phyloP scores from a whole-genome alignment of 345 rosid genomes.

The Eucalyptus marginata region DNA sequence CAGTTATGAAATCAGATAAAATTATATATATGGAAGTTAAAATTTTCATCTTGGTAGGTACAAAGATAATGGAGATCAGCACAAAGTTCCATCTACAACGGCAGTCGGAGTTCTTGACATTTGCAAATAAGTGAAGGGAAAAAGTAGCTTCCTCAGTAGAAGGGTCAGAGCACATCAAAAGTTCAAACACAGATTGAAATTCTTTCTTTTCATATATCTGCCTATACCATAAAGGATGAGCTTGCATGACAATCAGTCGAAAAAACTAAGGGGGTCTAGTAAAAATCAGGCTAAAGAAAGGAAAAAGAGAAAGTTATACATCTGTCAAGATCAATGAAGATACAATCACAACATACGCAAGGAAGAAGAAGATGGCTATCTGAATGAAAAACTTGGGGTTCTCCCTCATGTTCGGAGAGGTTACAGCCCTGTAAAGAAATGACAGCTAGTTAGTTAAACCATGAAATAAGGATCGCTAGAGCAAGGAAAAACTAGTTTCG shows the following conservation, averaged over 20 bases:
- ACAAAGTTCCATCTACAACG: neutral
- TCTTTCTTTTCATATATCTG: neutral
- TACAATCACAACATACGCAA: constrained; percentile 90
- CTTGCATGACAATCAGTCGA: neutral
- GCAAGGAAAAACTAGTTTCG: neutral
- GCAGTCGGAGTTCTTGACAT: neutral
- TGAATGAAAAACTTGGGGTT: constrained; percentile 87
- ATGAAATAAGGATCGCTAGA: neutral
- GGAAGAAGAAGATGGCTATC: constrained; percentile 76
- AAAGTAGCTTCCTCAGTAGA: neutral
- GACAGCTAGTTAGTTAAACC: neutral
- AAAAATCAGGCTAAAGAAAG: neutral
- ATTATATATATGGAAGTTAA: neutral
- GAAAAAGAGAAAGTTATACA: constrained; percentile 16
- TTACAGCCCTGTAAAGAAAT: constrained; percentile 67
- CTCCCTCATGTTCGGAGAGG: constrained; percentile 99
- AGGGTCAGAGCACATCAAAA: neutral
- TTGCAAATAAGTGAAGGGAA: neutral
- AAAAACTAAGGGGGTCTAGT: neutral
- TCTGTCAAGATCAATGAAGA: constrained; percentile 94
- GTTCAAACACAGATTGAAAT: neutral
- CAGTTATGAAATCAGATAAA: neutral
- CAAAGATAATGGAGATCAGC: neutral
- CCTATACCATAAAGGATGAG: neutral
- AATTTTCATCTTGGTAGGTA: neutral